Evolutionary conservation across 2,329 filamentous ascomycete species (phyloP), one percentile per base, ranked within the genome.

Genomic region (Aphanoascus verrucosus): DNA sequence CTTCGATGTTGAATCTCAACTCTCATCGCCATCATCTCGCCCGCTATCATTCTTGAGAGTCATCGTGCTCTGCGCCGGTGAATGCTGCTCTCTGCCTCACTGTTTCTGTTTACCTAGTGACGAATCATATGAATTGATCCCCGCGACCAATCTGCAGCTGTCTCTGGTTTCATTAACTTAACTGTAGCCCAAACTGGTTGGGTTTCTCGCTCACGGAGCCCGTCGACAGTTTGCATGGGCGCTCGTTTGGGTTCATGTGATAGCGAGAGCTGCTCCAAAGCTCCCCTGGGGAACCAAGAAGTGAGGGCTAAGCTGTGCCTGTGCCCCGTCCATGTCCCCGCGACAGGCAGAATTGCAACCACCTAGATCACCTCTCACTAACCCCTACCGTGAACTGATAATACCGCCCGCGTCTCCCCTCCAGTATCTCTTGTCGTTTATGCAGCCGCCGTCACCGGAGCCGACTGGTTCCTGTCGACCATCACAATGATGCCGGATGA

Each of bases 401-500:
- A 19, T 53, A 43, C 23, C 28, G 15, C 43, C 12, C 19, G 15
- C 46, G 31, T 17, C 41, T 17, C 38, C 17, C 38, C 38, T 41
- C 38, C 38, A 15, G 19, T 41, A 15, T 35, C 28, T 34, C 46
- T 4, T 53, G 49, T 23, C 46, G 44, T 60, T 47, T 52, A 58
- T 57, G 57, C 56, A 49, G 55, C 53, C 57, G 42, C 57, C 37
- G 44, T 49, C 54, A 28, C 49, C 55, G 20, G 51, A 55, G 28
- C 49, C 51, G 42, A 52, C 51, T 56, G 32, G 50, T 50, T 55
- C 41, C 46, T 54, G 55, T 48, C 52, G 58, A 53, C 31, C 48
- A 55, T 50, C 44, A 56, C 53, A 52, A 59, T 55, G 55, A 64
- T 63, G 61, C 61, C 59, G 58, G 61, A 65, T 55, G 58, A 64